These are phyloP conservation scores for Rhododendron molle DNA, from an alignment of 148 eudicot species.

Conservation along the genomic window DNA sequence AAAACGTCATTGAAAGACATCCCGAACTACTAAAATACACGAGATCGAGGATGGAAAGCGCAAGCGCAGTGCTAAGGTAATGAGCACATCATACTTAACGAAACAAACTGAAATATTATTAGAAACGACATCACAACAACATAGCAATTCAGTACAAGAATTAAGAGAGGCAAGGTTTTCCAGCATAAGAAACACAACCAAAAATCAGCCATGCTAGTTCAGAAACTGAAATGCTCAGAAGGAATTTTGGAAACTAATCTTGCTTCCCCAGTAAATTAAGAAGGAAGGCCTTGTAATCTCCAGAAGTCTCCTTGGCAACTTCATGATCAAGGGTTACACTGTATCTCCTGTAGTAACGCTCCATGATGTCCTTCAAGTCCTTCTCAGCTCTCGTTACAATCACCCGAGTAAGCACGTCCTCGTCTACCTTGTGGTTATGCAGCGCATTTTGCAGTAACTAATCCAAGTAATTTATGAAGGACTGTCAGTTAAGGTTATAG, in stretches of 20 bases:
- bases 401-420: conserved; percentile 55
- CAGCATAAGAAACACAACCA: not conserved
- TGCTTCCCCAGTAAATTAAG: conserved; percentile 62
- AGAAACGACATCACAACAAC: not conserved
- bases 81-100: not conserved
- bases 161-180: not conserved
- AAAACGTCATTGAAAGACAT: too few relatives aligned
- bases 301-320: conserved; percentile 57
- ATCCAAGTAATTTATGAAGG: not conserved
- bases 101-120: not conserved
- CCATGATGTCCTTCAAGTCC: conserved; percentile 21
- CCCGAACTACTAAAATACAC: too few relatives aligned
- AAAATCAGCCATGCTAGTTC: not conserved
- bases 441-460: conserved; percentile 60
- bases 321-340: conserved; percentile 34
- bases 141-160: not conserved
- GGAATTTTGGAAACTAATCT: too few relatives aligned
- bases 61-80: not conserved
- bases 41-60: not conserved
- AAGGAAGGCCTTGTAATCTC: conserved; percentile 74
- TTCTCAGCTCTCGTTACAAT: conserved; percentile 21
- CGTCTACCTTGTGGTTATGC: conserved; percentile 52
- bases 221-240: not conserved
- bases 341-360: conserved; percentile 43
- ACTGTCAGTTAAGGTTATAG: not conserved